Base-by-base conservation (phyloP, 768 basidiomycete genomes). In the Erythrobasidium yunnanense region DNA sequence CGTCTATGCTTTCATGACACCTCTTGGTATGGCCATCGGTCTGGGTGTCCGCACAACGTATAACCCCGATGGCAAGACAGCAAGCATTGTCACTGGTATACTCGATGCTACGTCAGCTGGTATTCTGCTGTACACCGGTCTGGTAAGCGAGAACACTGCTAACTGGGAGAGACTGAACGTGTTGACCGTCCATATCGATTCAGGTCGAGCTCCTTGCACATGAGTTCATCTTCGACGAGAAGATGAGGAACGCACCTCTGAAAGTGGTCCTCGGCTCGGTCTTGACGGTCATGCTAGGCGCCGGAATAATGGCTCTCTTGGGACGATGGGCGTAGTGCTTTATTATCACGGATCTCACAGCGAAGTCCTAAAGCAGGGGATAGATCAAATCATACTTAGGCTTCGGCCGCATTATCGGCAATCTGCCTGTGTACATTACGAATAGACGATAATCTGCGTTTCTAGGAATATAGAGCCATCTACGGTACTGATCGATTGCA, bases 151-250 rank as follows among this genome's bases (percentile, higher is more conserved):
- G n/a, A n/a, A n/a, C n/a, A n/a, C n/a, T n/a, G n/a, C n/a, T n/a
- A n/a, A n/a, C n/a, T n/a, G n/a, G n/a, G n/a, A n/a, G n/a, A n/a
- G n/a, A n/a, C n/a, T n/a, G n/a, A n/a, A n/a, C n/a, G n/a, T n/a
- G n/a, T n/a, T n/a, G n/a, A n/a, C n/a, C n/a, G n/a, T n/a, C n/a
- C n/a, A n/a, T n/a, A n/a, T n/a, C n/a, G 11, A 11, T 42, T 42
- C 38, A 42, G 38, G 89, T 90, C 33, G 88, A 91, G 81, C 86
- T 85, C 67, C 81, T 97, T 49, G 93, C 90, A 0, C 92, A 95
- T 74, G 93, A 96, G 73, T 95, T 97, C 77, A 55, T 46, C 17
- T 52, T 53, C 52, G 27, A 45, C 45, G 35, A 69, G 13, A 42
- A 18, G 15, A 69, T 69, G 68, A 65, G 65, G 23, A 67, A 55